These are phyloP conservation scores for Exserohilum turcica DNA, from an alignment of 2,329 filamentous ascomycete genomes.

Conservation along the genomic window DNA sequence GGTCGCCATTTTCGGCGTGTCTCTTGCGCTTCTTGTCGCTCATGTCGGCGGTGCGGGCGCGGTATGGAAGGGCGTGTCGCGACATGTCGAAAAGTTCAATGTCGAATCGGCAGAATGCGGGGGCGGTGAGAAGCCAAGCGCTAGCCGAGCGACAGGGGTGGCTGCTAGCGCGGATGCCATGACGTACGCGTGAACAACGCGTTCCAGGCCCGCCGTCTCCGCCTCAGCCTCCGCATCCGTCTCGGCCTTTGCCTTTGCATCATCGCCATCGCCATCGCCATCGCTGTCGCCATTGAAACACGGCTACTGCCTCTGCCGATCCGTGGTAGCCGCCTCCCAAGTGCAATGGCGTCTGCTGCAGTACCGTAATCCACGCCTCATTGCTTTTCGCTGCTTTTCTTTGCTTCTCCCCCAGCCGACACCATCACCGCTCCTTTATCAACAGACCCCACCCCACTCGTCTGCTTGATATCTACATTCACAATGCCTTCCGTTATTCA, in stretches of 20 bases:
- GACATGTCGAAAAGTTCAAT: slow-evolving; percentile 33
- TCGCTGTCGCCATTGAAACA: background rate
- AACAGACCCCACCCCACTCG: background rate
- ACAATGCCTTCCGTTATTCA: slow-evolving; percentile 28
- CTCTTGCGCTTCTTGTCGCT: slow-evolving; percentile 49
- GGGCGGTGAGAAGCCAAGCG: slow-evolving; percentile 19
- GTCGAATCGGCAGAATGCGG: slow-evolving; percentile 27
- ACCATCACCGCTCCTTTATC: background rate
- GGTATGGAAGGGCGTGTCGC: slow-evolving; percentile 12
- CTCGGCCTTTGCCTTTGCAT: no score
- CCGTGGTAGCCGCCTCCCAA: background rate
- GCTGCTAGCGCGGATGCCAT: slow-evolving; percentile 4
- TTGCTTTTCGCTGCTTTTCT: background rate
- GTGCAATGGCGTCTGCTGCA: background rate
- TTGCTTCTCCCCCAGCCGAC: background rate
- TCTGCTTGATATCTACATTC: background rate
- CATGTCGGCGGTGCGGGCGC: slow-evolving; percentile 30
- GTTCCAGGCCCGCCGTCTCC: slow-evolving; percentile 6
- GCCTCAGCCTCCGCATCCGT: background rate
- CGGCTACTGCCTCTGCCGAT: background rate
- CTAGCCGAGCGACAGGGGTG: slow-evolving; percentile 14
- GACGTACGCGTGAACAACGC: slow-evolving; percentile 25
- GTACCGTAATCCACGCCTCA: background rate
- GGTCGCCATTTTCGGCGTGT: slow-evolving; percentile 33
- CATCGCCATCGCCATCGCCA: background rate